These are phyloP conservation scores for Claviceps quebecensis DNA, from an alignment of 2,329 filamentous ascomycete species.

Conservation along the genomic window DNA sequence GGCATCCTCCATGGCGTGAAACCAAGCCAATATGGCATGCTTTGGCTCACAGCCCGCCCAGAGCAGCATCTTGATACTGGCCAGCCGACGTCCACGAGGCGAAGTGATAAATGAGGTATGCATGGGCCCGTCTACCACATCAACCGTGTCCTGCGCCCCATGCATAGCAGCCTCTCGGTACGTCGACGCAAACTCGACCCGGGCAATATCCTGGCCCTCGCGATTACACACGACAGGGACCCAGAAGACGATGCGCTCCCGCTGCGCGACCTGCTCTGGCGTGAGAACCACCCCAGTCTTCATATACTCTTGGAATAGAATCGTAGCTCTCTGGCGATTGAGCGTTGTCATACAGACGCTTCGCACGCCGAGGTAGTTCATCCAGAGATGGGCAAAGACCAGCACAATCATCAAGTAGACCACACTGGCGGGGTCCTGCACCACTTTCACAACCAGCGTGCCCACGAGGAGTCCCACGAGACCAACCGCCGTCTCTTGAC, in stretches of 20 bases:
- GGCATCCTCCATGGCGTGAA: conserved; percentile 22
- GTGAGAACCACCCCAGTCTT: conserved; percentile 36
- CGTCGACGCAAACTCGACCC: conserved; percentile 27
- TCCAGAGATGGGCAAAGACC: conserved; percentile 62
- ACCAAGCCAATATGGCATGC: conserved; percentile 23
- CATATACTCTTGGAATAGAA: conserved; percentile 53
- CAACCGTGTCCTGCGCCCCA: conserved; percentile 8
- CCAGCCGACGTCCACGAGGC: conserved; percentile 9
- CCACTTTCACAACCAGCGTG: conserved; percentile 62
- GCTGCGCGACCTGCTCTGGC: conserved; percentile 50
- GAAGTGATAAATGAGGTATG: conserved; percentile 18
- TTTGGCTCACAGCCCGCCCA: conserved; percentile 15
- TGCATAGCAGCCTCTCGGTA: conserved; percentile 23
- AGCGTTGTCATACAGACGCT: conserved; percentile 71
- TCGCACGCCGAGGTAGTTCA: conserved; percentile 76
- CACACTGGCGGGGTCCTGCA: conserved; percentile 58
- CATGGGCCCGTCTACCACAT: conserved; percentile 16
- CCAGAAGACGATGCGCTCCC: conserved; percentile 48
- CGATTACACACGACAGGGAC: conserved; percentile 17
- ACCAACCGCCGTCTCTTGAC: conserved; percentile 87
- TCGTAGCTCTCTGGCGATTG: conserved; percentile 73
- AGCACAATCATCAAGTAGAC: conserved; percentile 60
- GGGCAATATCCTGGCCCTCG: conserved; percentile 13
- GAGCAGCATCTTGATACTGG: conserved; percentile 22
- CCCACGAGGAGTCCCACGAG: conserved; percentile 77